Conservation (phyloP, 768 basidiomycete species). For the Trametes cingulata region DNA sequence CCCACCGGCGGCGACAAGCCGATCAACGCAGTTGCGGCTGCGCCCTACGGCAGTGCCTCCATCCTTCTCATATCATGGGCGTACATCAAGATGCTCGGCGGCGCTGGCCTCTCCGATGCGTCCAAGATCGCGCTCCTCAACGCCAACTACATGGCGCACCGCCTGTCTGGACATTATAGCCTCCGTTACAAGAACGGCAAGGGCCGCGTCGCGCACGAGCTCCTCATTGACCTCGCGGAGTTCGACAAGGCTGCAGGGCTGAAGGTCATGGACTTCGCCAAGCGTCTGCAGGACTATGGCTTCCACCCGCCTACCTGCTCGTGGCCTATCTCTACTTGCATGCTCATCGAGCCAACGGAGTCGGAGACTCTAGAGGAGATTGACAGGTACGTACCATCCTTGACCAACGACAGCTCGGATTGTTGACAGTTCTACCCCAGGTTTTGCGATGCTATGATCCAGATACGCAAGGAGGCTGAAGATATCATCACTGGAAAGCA, state of each 20-base stretch:
- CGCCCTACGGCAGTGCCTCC: conserved; percentile 92
- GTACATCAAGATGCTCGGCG: conserved; percentile 99
- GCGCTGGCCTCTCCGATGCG: conserved; percentile 80
- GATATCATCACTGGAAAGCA: conserved; percentile 86
- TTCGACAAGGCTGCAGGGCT: conserved; percentile 88
- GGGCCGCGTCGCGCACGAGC: conserved; percentile 92
- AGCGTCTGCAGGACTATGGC: conserved; percentile 92
- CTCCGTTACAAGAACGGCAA: conserved; percentile 90
- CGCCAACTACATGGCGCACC: conserved; percentile 96
- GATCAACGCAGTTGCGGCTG: conserved; percentile 88
- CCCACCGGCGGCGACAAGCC: conserved; percentile 64
- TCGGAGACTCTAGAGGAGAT: conserved; percentile 93
- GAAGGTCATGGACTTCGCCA: conserved; percentile 96
- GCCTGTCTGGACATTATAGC: conserved; percentile 81
- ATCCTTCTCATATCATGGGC: conserved; percentile 98
- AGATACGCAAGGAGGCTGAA: conserved; percentile 89
- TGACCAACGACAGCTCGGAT: not conserved
- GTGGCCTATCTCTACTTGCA: conserved; percentile 96
- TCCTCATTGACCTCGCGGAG: conserved; percentile 92
- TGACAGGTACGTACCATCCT: conserved; percentile 57
- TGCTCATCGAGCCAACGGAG: conserved; percentile 98
- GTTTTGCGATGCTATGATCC: conserved; percentile 99
- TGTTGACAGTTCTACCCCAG: conserved; percentile 37
- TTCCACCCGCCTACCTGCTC: conserved; percentile 98
- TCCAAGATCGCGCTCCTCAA: conserved; percentile 88